Evolutionary conservation across 495 filamentous ascomycete species (phyloP), one percentile per base, ranked within the genome.

Genomic region (Penicillium taxi): DNA sequence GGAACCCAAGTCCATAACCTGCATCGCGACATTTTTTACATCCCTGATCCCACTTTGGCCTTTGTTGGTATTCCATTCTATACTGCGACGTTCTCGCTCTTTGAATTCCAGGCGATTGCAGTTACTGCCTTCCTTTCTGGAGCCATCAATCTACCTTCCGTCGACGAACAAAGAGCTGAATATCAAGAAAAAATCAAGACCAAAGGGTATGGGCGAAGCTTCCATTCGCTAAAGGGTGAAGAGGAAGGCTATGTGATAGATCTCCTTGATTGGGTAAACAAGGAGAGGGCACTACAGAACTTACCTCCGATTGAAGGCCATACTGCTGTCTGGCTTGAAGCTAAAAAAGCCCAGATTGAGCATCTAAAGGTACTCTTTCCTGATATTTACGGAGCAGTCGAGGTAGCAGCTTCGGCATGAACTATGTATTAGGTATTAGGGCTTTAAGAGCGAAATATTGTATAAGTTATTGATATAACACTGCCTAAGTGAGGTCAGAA

Each of bases 21-120:
- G 4, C 73, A 82, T 55, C 71, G 73, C 26, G 77, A 83, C 41
- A 73, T 82, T 2, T 81, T 81, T 47, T 83, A 78, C 45, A 81
- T 81, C 27, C 66, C 70, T 0, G 77, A 82, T 35, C 76, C 79
- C 0, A 71, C 75, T 0, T 48, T 83, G 9, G 66, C 66, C 0
- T 81, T 83, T 44, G 58, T 83, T 6, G 78, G 79, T 1, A 63
- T 78, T 0, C 70, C 77, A 0, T 77, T 74, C 49, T 69, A 77
- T 29, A 72, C 71, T 0, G 74, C 75, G 0, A 77, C 77, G 0
- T 83, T 82, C 39, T 72, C 77, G 0, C 58, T 80, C 6, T 81
- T 80, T 33, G 79, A 83, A 42, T 78, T 77, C 46, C 79, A 83
- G 40, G 75, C 76, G 2, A 75, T 78, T 33, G 73, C 67, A 1